phyloP scores from a whole-genome alignment of 106 monocot genomes.

The Hemerocallis citrina region DNA sequence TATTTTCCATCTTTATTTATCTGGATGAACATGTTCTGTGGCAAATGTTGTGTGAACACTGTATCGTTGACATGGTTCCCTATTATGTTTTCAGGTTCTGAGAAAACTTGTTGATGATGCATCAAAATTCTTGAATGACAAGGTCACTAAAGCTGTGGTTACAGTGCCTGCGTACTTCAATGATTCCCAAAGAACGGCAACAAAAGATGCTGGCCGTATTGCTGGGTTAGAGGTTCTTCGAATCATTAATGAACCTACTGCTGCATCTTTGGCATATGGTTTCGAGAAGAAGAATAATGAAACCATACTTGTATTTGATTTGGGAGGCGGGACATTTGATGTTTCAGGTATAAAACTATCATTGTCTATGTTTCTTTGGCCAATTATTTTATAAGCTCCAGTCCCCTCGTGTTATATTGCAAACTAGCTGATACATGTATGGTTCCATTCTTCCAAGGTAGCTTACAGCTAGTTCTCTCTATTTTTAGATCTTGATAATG shows the following conservation, averaged over 20 bases:
- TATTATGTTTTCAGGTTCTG: constrained; percentile 20
- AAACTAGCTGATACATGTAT: neutral
- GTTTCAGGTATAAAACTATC: constrained; percentile 33
- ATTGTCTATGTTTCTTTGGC: neutral
- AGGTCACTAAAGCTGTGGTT: constrained; percentile 57
- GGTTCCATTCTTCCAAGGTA: neutral
- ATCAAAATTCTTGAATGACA: constrained; percentile 47
- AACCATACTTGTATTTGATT: constrained; percentile 57
- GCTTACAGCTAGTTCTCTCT: neutral
- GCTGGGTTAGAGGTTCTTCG: constrained; percentile 64
- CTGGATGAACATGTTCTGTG: neutral
- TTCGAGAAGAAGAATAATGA: constrained; percentile 66
- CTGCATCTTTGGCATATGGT: constrained; percentile 56
- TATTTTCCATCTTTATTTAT: neutral
- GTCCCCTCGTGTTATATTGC: neutral
- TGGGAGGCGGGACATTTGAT: constrained; percentile 70
- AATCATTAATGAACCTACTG: constrained; percentile 62
- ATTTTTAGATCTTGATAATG: neutral
- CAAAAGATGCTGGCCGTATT: constrained; percentile 64
- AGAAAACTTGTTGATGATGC: constrained; percentile 50
- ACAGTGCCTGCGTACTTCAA: constrained; percentile 68
- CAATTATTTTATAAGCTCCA: neutral
- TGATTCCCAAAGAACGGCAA: constrained; percentile 64
- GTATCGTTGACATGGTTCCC: neutral
- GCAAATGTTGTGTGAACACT: neutral